Base-by-base conservation (phyloP, 2,329 filamentous ascomycete genomes). In the Botrytis sinoallii region DNA sequence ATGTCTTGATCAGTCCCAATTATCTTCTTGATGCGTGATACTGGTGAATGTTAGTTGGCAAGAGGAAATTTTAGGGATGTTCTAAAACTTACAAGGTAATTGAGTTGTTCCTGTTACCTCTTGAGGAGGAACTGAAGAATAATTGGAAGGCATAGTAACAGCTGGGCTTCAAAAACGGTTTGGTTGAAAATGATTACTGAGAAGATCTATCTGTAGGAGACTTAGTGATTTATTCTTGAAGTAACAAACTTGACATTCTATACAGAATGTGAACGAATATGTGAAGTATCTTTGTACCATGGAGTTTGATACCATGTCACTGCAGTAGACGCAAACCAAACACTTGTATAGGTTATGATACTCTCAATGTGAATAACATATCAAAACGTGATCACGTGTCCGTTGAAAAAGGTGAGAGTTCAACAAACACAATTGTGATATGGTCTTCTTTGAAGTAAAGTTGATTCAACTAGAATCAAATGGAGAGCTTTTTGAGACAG, bases 11-110 rank as follows among this genome's bases (percentile, higher is more conserved):
- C 96, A 74, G 94, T 88, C 67, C 90, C 88, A 75, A 99, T 93
- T 81, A 99, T 97, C 84, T 97, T 97, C 84, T 98, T 98, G 74
- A 99, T 93, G 79, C 96, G 90, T 29, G 96, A 93, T 73, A 98
- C 96, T 98, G 76, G 32, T 29, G 22, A 66, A 71, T 64, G 64
- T 77, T 68, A 77, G 74, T 61, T 63, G 52, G 32, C 59, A 32
- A 63, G 64, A 35, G n/a, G n/a, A 5, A 18, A 59, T 1, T 59
- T 46, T n/a, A 14, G n/a, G 16, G 46, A 12, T 38, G 16, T 22
- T 40, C 60, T 52, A 9, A 38, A 69, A 86, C 92, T 83, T 86
- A 97, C 95, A 86, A 14, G 95, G 95, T 46, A 98, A 88, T 77
- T 93, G 92, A 35, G 93, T 92, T 77, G 94, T 91, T 77, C 95